Conservation (phyloP, 495 filamentous ascomycete species). For the Neurospora sp. region DNA sequence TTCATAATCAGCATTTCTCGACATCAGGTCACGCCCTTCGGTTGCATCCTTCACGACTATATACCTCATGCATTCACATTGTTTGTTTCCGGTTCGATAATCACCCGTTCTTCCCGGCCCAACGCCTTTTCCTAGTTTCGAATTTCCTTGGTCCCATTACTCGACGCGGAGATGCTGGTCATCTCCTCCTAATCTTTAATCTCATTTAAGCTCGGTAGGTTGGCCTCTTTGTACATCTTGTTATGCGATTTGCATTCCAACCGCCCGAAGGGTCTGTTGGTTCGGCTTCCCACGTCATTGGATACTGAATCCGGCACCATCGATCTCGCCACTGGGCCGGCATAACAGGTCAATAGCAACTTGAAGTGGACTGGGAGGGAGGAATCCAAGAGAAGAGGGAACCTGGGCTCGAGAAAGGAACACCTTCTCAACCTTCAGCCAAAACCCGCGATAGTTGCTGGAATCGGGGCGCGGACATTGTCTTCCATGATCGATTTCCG, state of each 20-base stretch:
- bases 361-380: not conserved
- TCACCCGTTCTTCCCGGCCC: not conserved
- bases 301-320: constrained; percentile 10
- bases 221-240: constrained; percentile 10
- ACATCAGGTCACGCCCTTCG: constrained; percentile 1
- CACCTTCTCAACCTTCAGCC: not conserved
- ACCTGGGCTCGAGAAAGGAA: not conserved
- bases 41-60: not conserved
- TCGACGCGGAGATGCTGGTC: constrained; percentile 27
- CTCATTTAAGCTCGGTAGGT: constrained; percentile 21
- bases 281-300: constrained; percentile 10
- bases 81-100: not conserved
- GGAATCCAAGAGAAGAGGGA: not conserved
- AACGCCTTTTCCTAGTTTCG: not conserved
- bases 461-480: not conserved
- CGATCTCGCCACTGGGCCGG: not conserved
- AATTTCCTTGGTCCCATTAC: not conserved
- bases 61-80: not conserved
- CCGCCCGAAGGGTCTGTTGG: constrained; percentile 6
- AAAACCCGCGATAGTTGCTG: not conserved
- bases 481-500: not conserved
- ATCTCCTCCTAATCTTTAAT: constrained; percentile 24
- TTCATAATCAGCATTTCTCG: not conserved
- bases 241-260: not conserved
- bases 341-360: not conserved